Percentiles rank a stretch among this genome's conserved stretches.
Conservation (phyloP, 148 eudicot genomes). For the Vaccinium myrtillus region DNA sequence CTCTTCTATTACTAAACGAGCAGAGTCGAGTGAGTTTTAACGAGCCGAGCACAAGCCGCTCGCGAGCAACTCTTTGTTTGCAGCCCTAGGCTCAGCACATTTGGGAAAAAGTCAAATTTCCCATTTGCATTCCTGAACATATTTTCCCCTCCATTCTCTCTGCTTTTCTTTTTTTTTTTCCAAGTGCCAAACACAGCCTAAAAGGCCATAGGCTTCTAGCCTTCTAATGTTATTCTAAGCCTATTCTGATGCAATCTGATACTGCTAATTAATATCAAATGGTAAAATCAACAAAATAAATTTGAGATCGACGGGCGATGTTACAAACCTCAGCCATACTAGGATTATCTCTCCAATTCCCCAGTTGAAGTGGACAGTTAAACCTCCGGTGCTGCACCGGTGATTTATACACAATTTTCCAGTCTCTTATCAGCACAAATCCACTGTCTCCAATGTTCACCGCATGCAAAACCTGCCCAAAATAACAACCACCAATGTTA, state of each 20-base stretch:
- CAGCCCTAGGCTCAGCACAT: no score
- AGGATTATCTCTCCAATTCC: neutral
- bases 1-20: no score
- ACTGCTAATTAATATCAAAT: neutral
- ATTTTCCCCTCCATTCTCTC: neutral
- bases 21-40: no score
- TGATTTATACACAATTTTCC: neutral
- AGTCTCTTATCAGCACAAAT: neutral
- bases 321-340: conserved; percentile 5
- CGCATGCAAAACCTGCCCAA: neutral
- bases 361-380: conserved; percentile 12
- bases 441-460: conserved; percentile 23
- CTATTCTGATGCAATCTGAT: neutral
- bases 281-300: neutral
- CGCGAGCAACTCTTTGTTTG: no score
- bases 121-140: neutral
- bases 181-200: neutral
- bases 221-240: neutral
- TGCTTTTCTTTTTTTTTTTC: neutral
- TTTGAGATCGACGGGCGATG: neutral
- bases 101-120: no score
- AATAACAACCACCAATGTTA: neutral
- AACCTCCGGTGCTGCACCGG: conserved; percentile 10
- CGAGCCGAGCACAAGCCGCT: no score
- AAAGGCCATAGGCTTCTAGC: neutral